A percentile compares a stretch with the other conserved stretches of the same genome.
phyloP scores from a whole-genome alignment of 148 eudicot genomes.

The Salicornia ramosissima region DNA sequence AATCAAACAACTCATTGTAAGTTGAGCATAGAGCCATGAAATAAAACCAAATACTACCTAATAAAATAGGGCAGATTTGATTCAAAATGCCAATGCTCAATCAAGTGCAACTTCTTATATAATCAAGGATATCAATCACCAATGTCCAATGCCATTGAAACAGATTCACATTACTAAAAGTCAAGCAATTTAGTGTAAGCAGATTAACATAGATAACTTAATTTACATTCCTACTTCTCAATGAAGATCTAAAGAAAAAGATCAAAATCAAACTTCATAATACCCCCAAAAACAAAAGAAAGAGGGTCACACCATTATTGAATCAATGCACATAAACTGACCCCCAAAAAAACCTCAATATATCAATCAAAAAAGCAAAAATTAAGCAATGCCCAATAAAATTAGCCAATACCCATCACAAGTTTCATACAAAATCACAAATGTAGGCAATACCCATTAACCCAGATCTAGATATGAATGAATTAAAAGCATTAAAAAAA shows the following conservation, averaged over 20 bases:
- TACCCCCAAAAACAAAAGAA: background rate
- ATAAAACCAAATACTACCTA: background rate
- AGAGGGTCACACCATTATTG: background rate
- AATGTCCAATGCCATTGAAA: background rate
- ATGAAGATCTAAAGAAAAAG: background rate
- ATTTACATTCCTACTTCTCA: background rate
- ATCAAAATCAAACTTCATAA: background rate
- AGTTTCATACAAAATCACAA: background rate
- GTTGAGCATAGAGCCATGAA: too few relatives aligned
- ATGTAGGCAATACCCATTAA: background rate
- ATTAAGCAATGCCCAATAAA: background rate
- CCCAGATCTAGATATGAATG: background rate
- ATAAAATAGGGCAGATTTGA: background rate
- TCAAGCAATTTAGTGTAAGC: background rate
- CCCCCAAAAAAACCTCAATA: background rate
- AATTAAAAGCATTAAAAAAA: background rate
- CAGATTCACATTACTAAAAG: background rate
- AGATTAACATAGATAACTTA: background rate
- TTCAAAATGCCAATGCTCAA: background rate
- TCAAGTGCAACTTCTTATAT: background rate
- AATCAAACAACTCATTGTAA: background rate
- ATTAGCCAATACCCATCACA: constrained; percentile 3
- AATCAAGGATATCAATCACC: background rate
- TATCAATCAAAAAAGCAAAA: background rate
- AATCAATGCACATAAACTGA: background rate